Evolutionary conservation across 2,329 filamentous ascomycete genomes (phyloP), one percentile per base, ranked within the genome.

Genomic region (Fusarium sp.): DNA sequence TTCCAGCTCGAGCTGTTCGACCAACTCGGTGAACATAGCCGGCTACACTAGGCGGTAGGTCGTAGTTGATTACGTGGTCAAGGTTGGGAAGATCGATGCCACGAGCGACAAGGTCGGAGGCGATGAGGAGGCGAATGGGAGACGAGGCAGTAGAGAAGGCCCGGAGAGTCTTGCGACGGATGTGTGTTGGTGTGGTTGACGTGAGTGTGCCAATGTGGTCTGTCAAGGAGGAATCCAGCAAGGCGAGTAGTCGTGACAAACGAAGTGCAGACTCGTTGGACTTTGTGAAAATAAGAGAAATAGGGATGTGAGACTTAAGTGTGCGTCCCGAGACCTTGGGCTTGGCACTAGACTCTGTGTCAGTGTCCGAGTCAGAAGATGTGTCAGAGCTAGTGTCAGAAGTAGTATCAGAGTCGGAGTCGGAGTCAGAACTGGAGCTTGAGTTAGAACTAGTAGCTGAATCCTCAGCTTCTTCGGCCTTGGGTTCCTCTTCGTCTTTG

Each of bases 1-100:
- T 89, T 3, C 93, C 94, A 0, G 94, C 96, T 79, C 95, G 88
- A 2, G 95, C 95, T 2, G 95, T 98, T 63, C 96, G 90, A 41
- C 96, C 95, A 4, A 98, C 94, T 44, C 96, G 92, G 80, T 98
- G 96, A 9, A 98, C 91, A 77, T 98, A 98, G 29, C 91, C 92
- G 10, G 92, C 92, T 38, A 94, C 84, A 77, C 92, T 95, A 9
- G 90, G 88, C 0, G 95, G 95, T 57, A 98, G 87, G 80, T 98
- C 95, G 84, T 98, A 98, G 83, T 97, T 98, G 82, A 98, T 86
- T 51, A 98, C 94, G 78, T 97, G 93, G 39, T 91, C 90, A 51
- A 98, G 88, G 51, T 89, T 87, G 2, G 90, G 89, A 18, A 97
- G 86, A 80, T 98, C 95, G 31, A 98, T 90, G 77, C 95, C 96